phyloP scores from a whole-genome alignment of 805 yeast genomes.

The Cyberlindnera euphorbiiphila region DNA sequence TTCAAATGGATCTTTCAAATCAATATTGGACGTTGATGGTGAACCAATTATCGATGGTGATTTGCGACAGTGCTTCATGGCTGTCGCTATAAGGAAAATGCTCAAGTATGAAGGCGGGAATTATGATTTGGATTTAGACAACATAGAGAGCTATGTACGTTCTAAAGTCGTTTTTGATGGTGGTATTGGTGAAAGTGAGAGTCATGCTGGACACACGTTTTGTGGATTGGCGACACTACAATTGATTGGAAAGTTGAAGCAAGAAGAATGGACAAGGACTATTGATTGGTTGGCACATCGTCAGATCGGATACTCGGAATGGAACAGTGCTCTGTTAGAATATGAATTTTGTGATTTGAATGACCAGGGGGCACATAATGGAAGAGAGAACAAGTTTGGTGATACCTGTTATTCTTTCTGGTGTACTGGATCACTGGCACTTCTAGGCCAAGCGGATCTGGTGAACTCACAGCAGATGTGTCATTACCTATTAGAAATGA shows the following conservation, averaged over 20 bases:
- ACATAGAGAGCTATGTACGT: conserved; percentile 37
- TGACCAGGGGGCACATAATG: conserved; percentile 80
- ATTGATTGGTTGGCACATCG: conserved; percentile 60
- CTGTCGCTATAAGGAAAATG: conserved; percentile 56
- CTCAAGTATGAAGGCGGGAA: conserved; percentile 31
- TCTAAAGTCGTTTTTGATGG: conserved; percentile 50
- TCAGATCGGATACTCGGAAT: conserved; percentile 44
- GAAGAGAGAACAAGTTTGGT: conserved; percentile 76
- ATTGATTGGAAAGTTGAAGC: conserved; percentile 33
- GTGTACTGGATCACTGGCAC: conserved; percentile 56
- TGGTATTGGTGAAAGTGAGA: conserved; percentile 68
- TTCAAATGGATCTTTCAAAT: conserved; percentile 53
- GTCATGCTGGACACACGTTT: conserved; percentile 84
- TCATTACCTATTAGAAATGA: conserved; percentile 44
- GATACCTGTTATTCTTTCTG: conserved; percentile 91
- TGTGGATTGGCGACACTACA: conserved; percentile 70
- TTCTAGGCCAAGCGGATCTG: conserved; percentile 36
- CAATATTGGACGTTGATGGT: conserved; percentile 34
- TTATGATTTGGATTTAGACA: conserved; percentile 36
- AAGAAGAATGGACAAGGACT: conserved; percentile 36
- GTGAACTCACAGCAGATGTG: conserved; percentile 35
- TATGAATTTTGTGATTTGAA: conserved; percentile 38
- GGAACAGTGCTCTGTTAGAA: conserved; percentile 22
- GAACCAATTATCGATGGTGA: conserved; percentile 60
- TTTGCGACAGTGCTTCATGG: conserved; percentile 70